Evolutionary conservation across 2,329 filamentous ascomycete species (phyloP), one percentile per base, ranked within the genome.

Genomic region (Exophiala viscosa): DNA sequence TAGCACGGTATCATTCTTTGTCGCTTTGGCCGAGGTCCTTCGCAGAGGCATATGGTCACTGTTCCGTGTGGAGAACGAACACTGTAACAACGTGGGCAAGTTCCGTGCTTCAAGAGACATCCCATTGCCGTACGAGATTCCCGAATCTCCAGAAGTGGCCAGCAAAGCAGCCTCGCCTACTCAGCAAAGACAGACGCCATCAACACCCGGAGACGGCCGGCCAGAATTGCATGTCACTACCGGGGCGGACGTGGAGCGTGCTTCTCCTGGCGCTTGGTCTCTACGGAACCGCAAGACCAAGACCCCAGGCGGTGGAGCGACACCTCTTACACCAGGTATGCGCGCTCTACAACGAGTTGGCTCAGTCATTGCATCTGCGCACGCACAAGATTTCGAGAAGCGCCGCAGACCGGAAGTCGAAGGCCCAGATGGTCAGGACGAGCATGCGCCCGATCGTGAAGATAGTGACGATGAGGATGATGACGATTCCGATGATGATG

Each of bases 51-150:
- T 96, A 66, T 99, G 93, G 93, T 85, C 87, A 0, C 76, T 97
- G 3, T 87, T 99, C 68, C 88, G 93, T 36, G 91, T 99, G 20
- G 93, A 99, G 70, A 99, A 99, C 69, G 93, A 99, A 65, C 93
- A 99, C 71, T 96, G 90, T 71, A 85, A 87, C 50, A 96, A 96
- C 63, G 92, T 99, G 2, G 82, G 84, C 14, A 84, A 89, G 60
- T 95, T 95, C 78, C 90, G 95, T 59, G 93, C 93, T 3, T 90
- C 86, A 2, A 81, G 92, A 50, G 91, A 96, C 64, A 81, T 95
- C 0, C 90, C 90, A 0, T 77, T 97, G 0, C 92, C 92, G 0
- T 97, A 96, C 67, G 52, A 57, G 31, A 39, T 60, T 17, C 39
- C 48, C 5, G 47, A 51, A 3, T 50, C 54, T 11, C 52, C 48